These are phyloP conservation scores for Podospora pseudocomata DNA, from an alignment of 495 filamentous ascomycete genomes.

Conservation along the genomic window DNA sequence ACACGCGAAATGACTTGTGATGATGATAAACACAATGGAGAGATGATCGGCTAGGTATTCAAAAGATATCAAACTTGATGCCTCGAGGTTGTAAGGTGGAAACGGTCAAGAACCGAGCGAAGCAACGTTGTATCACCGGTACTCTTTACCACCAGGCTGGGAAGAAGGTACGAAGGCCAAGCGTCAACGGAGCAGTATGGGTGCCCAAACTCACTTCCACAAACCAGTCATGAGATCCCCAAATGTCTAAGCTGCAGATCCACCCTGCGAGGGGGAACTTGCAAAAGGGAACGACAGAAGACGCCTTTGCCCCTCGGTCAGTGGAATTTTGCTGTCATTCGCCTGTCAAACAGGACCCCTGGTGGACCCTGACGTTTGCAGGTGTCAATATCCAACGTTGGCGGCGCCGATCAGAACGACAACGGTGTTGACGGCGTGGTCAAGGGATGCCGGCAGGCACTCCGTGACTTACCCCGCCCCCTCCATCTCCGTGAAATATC, in stretches of 20 bases:
- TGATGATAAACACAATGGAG: background rate
- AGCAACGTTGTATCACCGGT: background rate
- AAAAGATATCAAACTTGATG: background rate
- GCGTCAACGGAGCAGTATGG: background rate
- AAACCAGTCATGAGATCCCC: background rate
- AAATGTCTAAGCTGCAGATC: background rate
- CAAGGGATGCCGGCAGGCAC: background rate
- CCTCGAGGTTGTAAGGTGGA: background rate
- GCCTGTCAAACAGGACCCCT: background rate
- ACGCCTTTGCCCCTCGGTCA: background rate
- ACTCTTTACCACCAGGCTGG: background rate
- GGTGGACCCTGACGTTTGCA: background rate
- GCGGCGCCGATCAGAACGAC: background rate
- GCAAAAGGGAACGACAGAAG: background rate
- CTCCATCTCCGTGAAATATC: background rate
- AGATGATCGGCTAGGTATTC: background rate
- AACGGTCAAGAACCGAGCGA: background rate
- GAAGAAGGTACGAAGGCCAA: background rate
- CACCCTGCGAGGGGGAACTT: background rate
- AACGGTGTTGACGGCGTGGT: background rate
- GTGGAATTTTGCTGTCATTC: background rate
- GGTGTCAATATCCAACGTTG: background rate
- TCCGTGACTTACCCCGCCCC: background rate
- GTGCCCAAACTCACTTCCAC: background rate
- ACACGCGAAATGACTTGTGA: background rate